Base-by-base conservation (phyloP, 225 moss, liverwort and hornwort genomes). In the Ulota crispa region DNA sequence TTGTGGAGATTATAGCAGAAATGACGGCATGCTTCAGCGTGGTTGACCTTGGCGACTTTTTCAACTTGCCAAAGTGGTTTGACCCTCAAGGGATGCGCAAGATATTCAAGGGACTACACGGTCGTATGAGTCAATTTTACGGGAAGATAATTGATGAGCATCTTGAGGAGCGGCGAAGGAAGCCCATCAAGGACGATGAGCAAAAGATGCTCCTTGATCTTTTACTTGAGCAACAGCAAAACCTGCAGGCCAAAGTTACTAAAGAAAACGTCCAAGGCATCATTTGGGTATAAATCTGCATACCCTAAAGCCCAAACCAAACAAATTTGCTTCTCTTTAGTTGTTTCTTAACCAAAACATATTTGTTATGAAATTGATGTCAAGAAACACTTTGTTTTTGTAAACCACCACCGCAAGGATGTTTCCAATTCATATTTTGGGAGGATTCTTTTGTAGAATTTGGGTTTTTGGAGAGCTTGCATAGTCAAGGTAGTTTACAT, bases 1-100 rank as follows among this genome's bases (percentile, higher is more conserved):
- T 79, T 3, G 0, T 1, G 4, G 31, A 73, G 3, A 47, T 68
- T 28, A 2, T 59, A 0, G 0, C 11, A 0, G 37, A 12, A 4
- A 0, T 0, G 6, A 1, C 1, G 0, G 0, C 0, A 0, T 14
- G 11, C 24, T 2, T 66, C 0, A 21, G 7, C 5, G 9, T 28
- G 1, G 2, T 68, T 15, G 34, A 37, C 26, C 6, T 73, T 4
- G 36, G 39, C 9, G 75, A 80, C 19, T 42, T 11, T 4, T 75
- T 79, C 74, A 61, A 55, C 2, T 11, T 50, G 7, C 47, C 36
- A 2, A 3, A 3, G 19, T 82, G 75, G 75, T 45, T 76, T 0
- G 62, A 80, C 18, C 28, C 31, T 1, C 77, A 66, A 24, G 18
- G 68, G 1, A 30, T 73, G 39, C 10, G 66, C 0, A 15, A 9